Evolutionary conservation across 106 monocot species (phyloP), one percentile per base, ranked within the genome.

Genomic region (Apostasia ramifera): DNA sequence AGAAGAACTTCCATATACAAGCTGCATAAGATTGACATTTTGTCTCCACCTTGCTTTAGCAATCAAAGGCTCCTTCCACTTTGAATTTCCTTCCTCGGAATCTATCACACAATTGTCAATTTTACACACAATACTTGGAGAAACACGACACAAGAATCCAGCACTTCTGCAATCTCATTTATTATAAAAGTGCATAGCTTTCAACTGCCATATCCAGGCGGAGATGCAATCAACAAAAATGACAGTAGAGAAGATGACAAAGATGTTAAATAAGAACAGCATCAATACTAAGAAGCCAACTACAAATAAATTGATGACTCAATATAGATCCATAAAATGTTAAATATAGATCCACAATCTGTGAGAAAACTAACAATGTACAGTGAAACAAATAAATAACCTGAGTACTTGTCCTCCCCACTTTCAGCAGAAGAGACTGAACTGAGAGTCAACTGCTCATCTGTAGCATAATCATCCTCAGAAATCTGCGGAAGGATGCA

Each of bases 61-160:
- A 76, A 77, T 71, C 77, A 98, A 80, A 42, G 85, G 74, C 73
- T 90, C 93, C 57, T 98, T 98, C 97, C 97, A 98, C 69, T 87
- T 92, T 61, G 97, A 86, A 62, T 85, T 81, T 42, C 67, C 85
- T 40, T 51, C 57, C 39, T 82, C 89, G 73, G 55, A 66, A 2
- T 81, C 85, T 91, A 57, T 15, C 0, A 48, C 47, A 14, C 15
- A 43, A 1, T 62, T 14, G 2, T 43, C 42, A 62, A 62, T 62
- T 9, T 43, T 2, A 44, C 44, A 0, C 60, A 44, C 3, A 62
- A 44, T 11, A 62, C 40, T 15, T 15, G 44, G 1, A 48, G 47
- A 11, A 66, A 47, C 3, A 47, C 15, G 7, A 47, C 26, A 63
- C 3, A 63, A 63, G 26, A 26, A 26, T 26, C 26, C 26, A 26